Evolutionary conservation across 2,329 filamentous ascomycete species (phyloP).

Genomic region (Cladosporium oxysporum): DNA sequence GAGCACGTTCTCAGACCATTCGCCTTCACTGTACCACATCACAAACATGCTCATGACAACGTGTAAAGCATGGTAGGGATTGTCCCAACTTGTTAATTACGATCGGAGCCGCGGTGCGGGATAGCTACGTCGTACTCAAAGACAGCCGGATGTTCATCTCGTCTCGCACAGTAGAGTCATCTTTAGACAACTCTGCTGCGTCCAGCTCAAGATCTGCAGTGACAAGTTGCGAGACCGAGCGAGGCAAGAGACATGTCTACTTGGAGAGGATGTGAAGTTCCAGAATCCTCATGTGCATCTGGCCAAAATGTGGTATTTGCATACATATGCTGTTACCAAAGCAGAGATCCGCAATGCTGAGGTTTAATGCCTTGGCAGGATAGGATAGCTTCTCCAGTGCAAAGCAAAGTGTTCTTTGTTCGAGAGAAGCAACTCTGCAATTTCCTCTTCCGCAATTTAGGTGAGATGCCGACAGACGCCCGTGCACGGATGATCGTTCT

Average conservation of each 20-base stretch:
- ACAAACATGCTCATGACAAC: neutral
- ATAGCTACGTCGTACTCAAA: constrained; percentile 23
- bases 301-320: neutral
- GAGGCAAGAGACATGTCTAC: constrained; percentile 20
- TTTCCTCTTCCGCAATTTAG: constrained; percentile 9
- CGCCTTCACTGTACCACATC: neutral
- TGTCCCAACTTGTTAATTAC: constrained; percentile 23
- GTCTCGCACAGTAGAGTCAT: constrained; percentile 17
- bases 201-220: constrained; percentile 23
- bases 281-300: neutral
- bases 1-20: neutral
- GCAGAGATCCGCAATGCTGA: neutral
- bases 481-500: neutral
- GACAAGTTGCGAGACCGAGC: constrained; percentile 20
- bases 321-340: constrained; percentile 11
- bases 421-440: neutral
- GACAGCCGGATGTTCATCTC: constrained; percentile 21
- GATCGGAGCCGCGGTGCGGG: constrained; percentile 19
- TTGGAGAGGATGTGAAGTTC: neutral
- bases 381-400: neutral
- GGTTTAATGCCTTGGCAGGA: neutral
- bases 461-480: neutral
- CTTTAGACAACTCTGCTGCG: neutral
- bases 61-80: neutral
- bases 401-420: neutral